Conservation (phyloP, 1,139 yeast genomes). For the Blastobotrys petasosporus region DNA sequence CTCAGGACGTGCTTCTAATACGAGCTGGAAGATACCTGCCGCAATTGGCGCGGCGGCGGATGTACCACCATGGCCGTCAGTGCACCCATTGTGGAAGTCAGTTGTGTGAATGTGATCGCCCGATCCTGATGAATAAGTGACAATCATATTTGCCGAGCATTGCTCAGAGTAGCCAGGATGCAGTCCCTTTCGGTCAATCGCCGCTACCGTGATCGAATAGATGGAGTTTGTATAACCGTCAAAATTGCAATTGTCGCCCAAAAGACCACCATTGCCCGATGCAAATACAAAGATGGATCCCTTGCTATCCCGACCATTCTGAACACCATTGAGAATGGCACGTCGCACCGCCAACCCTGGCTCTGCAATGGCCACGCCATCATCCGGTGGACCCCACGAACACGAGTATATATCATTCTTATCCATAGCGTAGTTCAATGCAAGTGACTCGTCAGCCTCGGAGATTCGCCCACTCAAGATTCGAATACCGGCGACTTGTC, state of each 20-base stretch:
- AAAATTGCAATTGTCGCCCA: constrained; percentile 87
- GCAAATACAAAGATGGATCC: constrained; percentile 96
- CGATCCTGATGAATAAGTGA: constrained; percentile 87
- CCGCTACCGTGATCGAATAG: constrained; percentile 91
- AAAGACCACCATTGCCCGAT: constrained; percentile 85
- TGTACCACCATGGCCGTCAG: constrained; percentile 85
- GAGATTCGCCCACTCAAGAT: constrained; percentile 77
- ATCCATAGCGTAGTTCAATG: constrained; percentile 73
- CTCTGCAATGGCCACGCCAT: constrained; percentile 78
- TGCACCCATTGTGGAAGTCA: constrained; percentile 65
- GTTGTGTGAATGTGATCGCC: constrained; percentile 90
- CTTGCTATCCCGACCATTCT: constrained; percentile 70
- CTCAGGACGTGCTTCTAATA: constrained; percentile 73
- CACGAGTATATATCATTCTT: constrained; percentile 88
- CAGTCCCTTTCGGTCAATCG: constrained; percentile 75
- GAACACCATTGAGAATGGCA: constrained; percentile 80
- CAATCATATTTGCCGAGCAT: constrained; percentile 95
- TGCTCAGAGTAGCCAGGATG: constrained; percentile 90
- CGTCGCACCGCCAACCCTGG: constrained; percentile 74
- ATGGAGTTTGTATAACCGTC: constrained; percentile 98
- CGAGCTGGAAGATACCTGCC: constrained; percentile 85
- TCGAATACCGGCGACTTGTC: constrained; percentile 85
- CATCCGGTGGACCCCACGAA: constrained; percentile 98
- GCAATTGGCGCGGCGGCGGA: constrained; percentile 99
- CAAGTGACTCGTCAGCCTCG: constrained; percentile 84